Conservation (phyloP, 441 rosid genomes). For the Populus hybrid region DNA sequence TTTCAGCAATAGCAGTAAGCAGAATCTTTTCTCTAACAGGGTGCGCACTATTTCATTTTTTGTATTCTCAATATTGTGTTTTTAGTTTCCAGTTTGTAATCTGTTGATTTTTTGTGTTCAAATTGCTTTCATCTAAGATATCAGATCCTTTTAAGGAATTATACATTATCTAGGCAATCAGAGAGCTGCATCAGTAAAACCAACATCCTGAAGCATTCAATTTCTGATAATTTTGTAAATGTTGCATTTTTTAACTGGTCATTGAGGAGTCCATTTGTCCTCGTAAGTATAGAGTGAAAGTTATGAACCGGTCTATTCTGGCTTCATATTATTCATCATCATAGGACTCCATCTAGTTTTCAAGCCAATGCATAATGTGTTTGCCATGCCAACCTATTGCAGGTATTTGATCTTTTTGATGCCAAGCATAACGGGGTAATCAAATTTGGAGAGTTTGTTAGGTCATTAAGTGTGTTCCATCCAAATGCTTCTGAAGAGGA, state of each 20-base stretch:
- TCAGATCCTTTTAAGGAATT: not conserved
- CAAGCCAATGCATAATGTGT: not conserved
- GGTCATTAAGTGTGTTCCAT: conserved; percentile 53
- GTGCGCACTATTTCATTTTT: conserved; percentile 23
- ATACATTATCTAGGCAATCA: not conserved
- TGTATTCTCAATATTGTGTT: not conserved
- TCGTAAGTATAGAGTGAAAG: too few relatives aligned
- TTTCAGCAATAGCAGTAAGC: conserved; percentile 43
- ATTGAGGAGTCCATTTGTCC: not conserved
- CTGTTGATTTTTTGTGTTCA: not conserved
- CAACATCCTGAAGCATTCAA: not conserved
- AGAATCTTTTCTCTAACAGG: conserved; percentile 62
- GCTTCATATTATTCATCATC: not conserved
- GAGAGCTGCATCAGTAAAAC: not conserved
- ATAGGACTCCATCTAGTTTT: not conserved
- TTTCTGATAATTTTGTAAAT: not conserved
- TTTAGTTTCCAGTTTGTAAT: not conserved
- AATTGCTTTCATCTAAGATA: not conserved
- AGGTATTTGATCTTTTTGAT: conserved; percentile 59
- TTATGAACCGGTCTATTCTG: not conserved
- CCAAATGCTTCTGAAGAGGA: conserved; percentile 45
- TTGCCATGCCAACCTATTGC: conserved; percentile 10
- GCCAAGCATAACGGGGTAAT: conserved; percentile 47
- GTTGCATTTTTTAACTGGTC: not conserved
- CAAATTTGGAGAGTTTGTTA: conserved; percentile 63